Evolutionary conservation across 805 yeast species (phyloP), one percentile per base, ranked within the genome.

Genomic region (Teunomyces lycoperdinae): DNA sequence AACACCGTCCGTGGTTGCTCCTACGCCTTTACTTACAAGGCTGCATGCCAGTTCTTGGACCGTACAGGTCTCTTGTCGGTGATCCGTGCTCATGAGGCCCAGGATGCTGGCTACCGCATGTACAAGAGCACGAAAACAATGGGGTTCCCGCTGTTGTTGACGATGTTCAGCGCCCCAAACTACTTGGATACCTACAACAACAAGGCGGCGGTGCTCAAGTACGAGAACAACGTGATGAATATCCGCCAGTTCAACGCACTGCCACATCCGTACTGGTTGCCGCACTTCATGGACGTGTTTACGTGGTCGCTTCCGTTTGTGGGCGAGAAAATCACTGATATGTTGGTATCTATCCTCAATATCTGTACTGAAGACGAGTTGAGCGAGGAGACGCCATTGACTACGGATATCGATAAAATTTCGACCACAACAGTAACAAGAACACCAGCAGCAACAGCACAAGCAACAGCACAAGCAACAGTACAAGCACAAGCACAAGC

Each of bases 291-390:
- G 96, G 97, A 94, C 66, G 96, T 92, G 5, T 92, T 92, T 67
- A 86, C 96, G 9, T 94, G 98, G 98, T 88, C 97, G 1, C 73
- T 92, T 48, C 99, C 98, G 6, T 92, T 94, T 72, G 97, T 94
- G 20, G 98, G 97, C 16, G 97, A 92, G 64, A 89, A 94, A 62
- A 87, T 91, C 46, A 88, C 96, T 10, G 98, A 94, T 63, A 91
- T 92, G 86, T 76, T 92, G 61, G 87, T 89, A 17, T 81, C 94
- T 0, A 87, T 92, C 34, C 77, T 94, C 63, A 92, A 92, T 66
- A 88, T 94, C 48, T 92, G 99, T 71, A 87, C 97, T 0, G 96
- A 91, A 61, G 97, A 92, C 62, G 99, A 92, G 66, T 76, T 92
- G 49, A 92, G 84, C 48, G 89, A 85, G 59, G 92, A 82, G 13